Conservation (phyloP, 1,139 yeast genomes). For the Taiozyma sp. region DNA sequence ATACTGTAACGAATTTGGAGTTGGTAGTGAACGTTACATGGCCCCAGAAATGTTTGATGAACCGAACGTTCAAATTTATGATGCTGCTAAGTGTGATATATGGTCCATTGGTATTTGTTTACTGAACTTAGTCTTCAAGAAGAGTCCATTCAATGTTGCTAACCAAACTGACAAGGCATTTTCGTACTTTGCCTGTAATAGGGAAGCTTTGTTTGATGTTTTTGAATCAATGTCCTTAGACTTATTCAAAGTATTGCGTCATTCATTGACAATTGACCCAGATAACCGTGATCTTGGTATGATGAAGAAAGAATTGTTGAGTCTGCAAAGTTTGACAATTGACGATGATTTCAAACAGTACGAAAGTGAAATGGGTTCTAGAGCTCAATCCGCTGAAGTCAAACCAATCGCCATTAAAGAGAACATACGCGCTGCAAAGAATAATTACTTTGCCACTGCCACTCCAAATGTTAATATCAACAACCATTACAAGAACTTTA, state of each 20-base stretch:
- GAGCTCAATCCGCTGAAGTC: constrained; percentile 28
- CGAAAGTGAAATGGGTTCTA: constrained; percentile 32
- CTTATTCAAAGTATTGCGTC: constrained; percentile 76
- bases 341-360: constrained; percentile 61
- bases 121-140: constrained; percentile 81
- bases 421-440: constrained; percentile 15
- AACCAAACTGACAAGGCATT: constrained; percentile 82
- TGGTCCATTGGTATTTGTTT: constrained; percentile 93
- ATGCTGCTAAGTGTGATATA: constrained; percentile 83
- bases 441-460: constrained; percentile 61
- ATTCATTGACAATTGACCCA: constrained; percentile 82
- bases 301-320: constrained; percentile 56
- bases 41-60: constrained; percentile 85
- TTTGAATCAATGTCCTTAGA: constrained; percentile 89
- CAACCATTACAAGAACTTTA: constrained; percentile 32
- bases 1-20: constrained; percentile 74
- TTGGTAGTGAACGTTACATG: constrained; percentile 95
- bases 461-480: constrained; percentile 38
- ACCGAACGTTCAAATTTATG: constrained; percentile 55
- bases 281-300: constrained; percentile 64
- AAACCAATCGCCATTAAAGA: constrained; percentile 19
- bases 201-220: constrained; percentile 89
- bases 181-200: constrained; percentile 78
- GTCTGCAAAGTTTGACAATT: constrained; percentile 68
- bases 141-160: constrained; percentile 86